Evolutionary conservation across 495 filamentous ascomycete genomes (phyloP), one percentile per base, ranked within the genome.

Genomic region (Penicillium longicatenatum): DNA sequence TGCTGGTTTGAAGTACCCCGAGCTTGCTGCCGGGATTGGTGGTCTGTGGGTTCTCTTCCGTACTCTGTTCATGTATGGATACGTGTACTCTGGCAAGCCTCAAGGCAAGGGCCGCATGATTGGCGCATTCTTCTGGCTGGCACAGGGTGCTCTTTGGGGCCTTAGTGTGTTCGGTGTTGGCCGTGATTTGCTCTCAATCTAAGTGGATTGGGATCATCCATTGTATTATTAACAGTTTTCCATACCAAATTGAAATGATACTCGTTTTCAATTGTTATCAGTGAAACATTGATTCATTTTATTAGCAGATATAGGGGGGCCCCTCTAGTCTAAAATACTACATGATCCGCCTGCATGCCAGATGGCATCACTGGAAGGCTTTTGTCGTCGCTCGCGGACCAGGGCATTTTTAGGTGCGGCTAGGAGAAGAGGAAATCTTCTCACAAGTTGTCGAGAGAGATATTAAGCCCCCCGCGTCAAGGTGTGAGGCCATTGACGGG

Each of bases 11-110:
- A 71, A 79, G 59, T 86, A 84, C 71, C 89, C 89, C 1, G 58
- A 77, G 19, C 61, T 76, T 1, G 79, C 84, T 1, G 76, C 83
- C 7, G 66, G 52, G 4, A 60, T 88, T 14, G 84, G 85, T 20
- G 76, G 67, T 6, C 64, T 67, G 6, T 92, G 89, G 89, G 67
- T 82, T 30, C 39, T 82, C 3, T 71, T 70, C 19, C 79, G 89
- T 19, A 30, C 76, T 2, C 19, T 82, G 20, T 92, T 84, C 69
- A 68, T 84, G 19, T 56, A 74, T 14, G 89, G 87, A n/a, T 92
- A 92, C 60, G 77, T 75, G 3, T 73, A 73, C 55, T 72, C 70
- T 20, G 63, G 70, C 16, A 77, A 80, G 69, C 58, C 70, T 9
- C 61, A 77, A 54, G 83, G 82, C 16, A 72, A 71, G 59, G 83